A percentile compares a stretch with the other conserved stretches of the same genome.
Evolutionary conservation across 805 yeast genomes (phyloP).

Genomic region (Groenewaldozyma salmanticensis): DNA sequence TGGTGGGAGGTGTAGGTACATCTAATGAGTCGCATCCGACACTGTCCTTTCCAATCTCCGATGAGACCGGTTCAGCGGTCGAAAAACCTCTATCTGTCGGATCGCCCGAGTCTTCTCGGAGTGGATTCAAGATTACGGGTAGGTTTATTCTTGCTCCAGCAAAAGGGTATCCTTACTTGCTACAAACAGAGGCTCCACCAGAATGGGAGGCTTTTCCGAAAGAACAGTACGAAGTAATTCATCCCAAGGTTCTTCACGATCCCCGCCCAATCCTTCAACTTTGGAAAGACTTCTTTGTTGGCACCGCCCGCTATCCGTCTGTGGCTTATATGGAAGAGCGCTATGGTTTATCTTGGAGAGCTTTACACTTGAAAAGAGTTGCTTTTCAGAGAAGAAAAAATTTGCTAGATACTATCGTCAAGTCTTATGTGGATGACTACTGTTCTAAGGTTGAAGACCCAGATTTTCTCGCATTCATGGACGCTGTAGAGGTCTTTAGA

Average conservation of each 20-base stretch:
- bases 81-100: too few relatives aligned
- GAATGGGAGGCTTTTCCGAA: conserved; percentile 2
- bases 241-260: not conserved
- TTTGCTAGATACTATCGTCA: not conserved
- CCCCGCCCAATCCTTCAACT: not conserved
- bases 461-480: too few relatives aligned
- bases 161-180: not conserved
- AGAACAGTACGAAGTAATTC: not conserved
- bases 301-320: not conserved
- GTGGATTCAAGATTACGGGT: not conserved
- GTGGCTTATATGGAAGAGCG: not conserved
- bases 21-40: too few relatives aligned
- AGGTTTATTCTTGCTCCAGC: too few relatives aligned
- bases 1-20: too few relatives aligned
- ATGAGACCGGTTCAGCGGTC: too few relatives aligned
- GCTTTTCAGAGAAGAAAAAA: not conserved
- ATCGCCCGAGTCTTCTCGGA: not conserved
- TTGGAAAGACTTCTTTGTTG: not conserved
- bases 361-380: not conserved
- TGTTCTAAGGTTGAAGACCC: too few relatives aligned
- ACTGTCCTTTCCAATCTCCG: too few relatives aligned
- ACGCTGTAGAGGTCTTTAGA: too few relatives aligned
- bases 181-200: not conserved
- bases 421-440: not conserved
- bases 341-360: not conserved